Conservation (phyloP, 1,284 basidiomycete species). For the Sporisorium graminicola region DNA sequence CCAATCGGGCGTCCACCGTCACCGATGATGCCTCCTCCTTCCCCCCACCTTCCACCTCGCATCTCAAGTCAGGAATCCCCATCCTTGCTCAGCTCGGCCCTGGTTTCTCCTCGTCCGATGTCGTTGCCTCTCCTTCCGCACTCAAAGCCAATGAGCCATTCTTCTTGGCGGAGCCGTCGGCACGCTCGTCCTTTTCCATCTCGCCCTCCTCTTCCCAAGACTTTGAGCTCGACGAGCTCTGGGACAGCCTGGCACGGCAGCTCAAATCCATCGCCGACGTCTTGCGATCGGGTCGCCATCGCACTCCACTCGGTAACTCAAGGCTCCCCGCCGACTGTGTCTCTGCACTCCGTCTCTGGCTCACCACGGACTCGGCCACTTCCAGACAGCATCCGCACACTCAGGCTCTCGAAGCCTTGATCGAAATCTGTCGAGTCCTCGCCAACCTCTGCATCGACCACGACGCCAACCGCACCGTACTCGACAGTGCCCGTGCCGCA, state of each 20-base stretch:
- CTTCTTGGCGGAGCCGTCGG: conserved; percentile 13
- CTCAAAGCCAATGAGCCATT: conserved; percentile 36
- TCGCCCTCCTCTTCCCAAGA: conserved; percentile 43
- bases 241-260: conserved; percentile 37
- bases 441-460: conserved; percentile 65
- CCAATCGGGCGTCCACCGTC: conserved; percentile 30
- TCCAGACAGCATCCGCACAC: conserved; percentile 21
- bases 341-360: conserved; percentile 46
- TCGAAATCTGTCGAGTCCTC: conserved; percentile 54
- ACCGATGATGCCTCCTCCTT: conserved; percentile 12
- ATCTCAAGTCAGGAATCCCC: conserved; percentile 5
- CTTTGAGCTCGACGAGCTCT: conserved; percentile 44
- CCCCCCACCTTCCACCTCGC: not conserved
- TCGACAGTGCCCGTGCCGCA: conserved; percentile 69
- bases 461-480: conserved; percentile 43
- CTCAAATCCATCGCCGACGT: conserved; percentile 56
- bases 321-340: conserved; percentile 34
- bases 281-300: conserved; percentile 45
- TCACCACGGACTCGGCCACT: conserved; percentile 19
- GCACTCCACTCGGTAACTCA: conserved; percentile 36
- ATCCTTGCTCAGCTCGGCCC: conserved; percentile 25
- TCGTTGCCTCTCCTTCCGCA: conserved; percentile 37
- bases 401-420: conserved; percentile 39
- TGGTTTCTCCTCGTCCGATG: conserved; percentile 8
- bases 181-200: conserved; percentile 21